Percentiles rank a stretch among this genome's conserved stretches.
Conservation (phyloP, 768 basidiomycete genomes). For the Lactifluus volemus region DNA sequence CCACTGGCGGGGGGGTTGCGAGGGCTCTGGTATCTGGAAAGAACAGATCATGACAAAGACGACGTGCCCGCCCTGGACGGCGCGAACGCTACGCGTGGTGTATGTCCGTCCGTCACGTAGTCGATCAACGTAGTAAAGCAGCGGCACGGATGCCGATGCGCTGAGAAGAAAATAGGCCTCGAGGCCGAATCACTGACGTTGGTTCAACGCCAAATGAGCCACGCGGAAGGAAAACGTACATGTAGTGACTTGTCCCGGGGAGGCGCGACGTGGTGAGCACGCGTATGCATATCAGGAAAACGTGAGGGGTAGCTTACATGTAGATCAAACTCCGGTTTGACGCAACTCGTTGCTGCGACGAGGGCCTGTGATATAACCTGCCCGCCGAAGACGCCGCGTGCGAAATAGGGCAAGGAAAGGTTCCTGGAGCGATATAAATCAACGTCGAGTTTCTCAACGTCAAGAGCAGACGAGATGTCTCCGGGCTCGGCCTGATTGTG, state of each 20-base stretch:
- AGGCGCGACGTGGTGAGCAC: not conserved
- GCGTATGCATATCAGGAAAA: not conserved
- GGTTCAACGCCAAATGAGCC: not conserved
- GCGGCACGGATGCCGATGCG: slow-evolving; percentile 63
- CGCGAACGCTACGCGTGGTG: slow-evolving; percentile 44
- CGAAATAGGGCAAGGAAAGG: slow-evolving; percentile 49
- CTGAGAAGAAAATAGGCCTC: slow-evolving; percentile 79
- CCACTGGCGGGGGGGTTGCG: slow-evolving; percentile 63
- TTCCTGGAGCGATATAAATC: slow-evolving; percentile 74
- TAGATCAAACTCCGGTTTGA: slow-evolving; percentile 52
- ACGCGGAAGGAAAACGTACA: slow-evolving; percentile 34
- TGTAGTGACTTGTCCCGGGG: slow-evolving; percentile 47
- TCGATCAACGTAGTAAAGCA: slow-evolving; percentile 71
- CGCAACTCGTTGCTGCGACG: slow-evolving; percentile 70
- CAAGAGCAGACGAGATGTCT: slow-evolving; percentile 63
- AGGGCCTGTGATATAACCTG: slow-evolving; percentile 87
- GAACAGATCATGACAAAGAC: slow-evolving; percentile 68
- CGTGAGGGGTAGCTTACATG: slow-evolving; percentile 45
- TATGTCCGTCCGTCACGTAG: slow-evolving; percentile 71
- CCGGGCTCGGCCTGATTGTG: slow-evolving; percentile 11
- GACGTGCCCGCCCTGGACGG: slow-evolving; percentile 39
- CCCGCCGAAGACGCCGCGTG: slow-evolving; percentile 77
- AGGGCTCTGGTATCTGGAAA: slow-evolving; percentile 71
- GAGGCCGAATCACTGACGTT: slow-evolving; percentile 5
- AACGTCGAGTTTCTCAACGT: slow-evolving; percentile 69